Base-by-base conservation (phyloP, 2,329 filamentous ascomycete species). In the Stromatinia cepivora region DNA sequence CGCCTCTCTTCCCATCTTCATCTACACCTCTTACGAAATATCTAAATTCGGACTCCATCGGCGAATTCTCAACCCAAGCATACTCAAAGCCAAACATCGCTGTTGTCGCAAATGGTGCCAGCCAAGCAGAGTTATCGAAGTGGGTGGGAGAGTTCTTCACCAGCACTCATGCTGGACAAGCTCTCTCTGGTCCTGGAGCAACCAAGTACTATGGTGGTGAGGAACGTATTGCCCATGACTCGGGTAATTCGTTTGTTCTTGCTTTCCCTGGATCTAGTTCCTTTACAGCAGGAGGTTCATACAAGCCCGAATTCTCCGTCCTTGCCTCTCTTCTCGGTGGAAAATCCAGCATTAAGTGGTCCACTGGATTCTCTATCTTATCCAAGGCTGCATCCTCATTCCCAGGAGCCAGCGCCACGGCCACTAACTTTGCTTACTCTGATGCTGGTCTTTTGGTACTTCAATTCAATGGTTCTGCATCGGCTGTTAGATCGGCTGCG, bases 61-160 rank as follows among this genome's bases (percentile, higher is more conserved):
- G 89, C 73, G 85, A 87, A 74, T 99, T 90, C 79, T 90, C 94
- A 78, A 84, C 88, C 72, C 85, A 87, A 71, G 94, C 91, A 77
- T 99, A 95, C 82, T 86, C 89, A 77, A 97, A 96, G 86, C 84
- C 90, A 78, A 97, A 97, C 82, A 90, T 99, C 76, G 93, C 94
- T 72, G 84, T 99, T 73, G 90, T 98, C 74, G 93, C 92, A 77
- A 96, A 97, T 77, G 95, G 95, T 74, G 90, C 93, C 73, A 89
- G 90, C 75, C 85, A 92, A 75, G 83, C 85, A 70, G 88, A 92
- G 72, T 84, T 98, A 74, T 86, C 87, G 78, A 96, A 95, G 84
- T 98, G 94, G 94, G 90, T 96, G 73, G 88, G 89, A 78, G 89
- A 97, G 79, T 97, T 97, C 87, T 98, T 99, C 86, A 88, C 89